Conservation (phyloP, 75 land plant genomes). For the Azolla pinnata region DNA sequence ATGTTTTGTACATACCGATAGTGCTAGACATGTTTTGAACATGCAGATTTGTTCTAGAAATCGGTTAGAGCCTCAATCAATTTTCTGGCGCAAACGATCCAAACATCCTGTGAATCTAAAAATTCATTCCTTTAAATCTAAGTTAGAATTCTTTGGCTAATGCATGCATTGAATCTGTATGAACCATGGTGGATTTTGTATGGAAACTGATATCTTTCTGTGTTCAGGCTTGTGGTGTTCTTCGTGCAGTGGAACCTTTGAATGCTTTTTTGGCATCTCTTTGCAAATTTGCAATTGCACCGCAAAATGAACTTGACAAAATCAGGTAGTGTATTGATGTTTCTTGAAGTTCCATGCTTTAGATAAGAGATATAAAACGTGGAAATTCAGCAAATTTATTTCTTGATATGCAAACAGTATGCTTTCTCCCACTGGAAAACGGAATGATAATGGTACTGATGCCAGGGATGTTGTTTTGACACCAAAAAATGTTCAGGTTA, state of each 20-base stretch:
- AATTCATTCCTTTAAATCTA: too few relatives aligned
- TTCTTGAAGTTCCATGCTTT: not conserved
- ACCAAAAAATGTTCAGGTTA: constrained; percentile 89
- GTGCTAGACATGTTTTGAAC: too few relatives aligned
- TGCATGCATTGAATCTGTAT: too few relatives aligned
- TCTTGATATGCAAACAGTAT: not conserved
- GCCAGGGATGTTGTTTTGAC: constrained; percentile 69
- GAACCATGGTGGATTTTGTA: too few relatives aligned
- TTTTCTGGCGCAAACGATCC: too few relatives aligned
- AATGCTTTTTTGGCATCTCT: constrained; percentile 90
- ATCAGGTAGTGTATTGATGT: constrained; percentile 31
- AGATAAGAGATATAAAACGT: not conserved
- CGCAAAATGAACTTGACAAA: constrained; percentile 58
- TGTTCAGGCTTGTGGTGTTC: constrained; percentile 98
- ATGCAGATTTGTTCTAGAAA: too few relatives aligned
- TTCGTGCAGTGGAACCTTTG: constrained; percentile 79
- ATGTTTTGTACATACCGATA: too few relatives aligned
- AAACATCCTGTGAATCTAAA: too few relatives aligned
- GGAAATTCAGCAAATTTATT: not conserved
- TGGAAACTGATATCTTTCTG: too few relatives aligned
- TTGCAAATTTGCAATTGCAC: constrained; percentile 68
- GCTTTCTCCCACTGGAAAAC: constrained; percentile 58
- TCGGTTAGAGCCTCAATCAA: too few relatives aligned
- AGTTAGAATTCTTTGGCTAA: too few relatives aligned
- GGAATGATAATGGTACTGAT: constrained; percentile 43